Evolutionary conservation across 352 stramenopile genomes (phyloP).

Genomic region (Phytophthora lateralis): DNA sequence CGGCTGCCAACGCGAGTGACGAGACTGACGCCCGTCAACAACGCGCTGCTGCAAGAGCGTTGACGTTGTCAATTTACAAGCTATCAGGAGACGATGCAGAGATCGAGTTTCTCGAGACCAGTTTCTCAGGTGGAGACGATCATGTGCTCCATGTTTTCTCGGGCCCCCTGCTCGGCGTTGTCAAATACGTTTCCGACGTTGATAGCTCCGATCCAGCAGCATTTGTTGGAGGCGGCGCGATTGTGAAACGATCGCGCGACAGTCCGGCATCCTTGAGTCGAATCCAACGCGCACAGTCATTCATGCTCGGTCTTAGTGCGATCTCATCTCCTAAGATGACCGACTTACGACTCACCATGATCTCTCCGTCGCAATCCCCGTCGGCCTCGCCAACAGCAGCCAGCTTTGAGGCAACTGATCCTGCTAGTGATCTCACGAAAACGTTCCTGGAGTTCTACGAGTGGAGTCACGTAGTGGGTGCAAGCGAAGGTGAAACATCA

Average conservation of each 20-base stretch:
- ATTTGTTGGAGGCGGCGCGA: slow-evolving; percentile 16
- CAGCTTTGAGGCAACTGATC: slow-evolving; percentile 18
- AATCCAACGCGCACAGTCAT: slow-evolving; percentile 56
- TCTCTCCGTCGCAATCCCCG: slow-evolving; percentile 29
- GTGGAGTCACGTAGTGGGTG: slow-evolving; percentile 39
- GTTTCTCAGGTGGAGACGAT: slow-evolving; percentile 55
- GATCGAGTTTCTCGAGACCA: slow-evolving; percentile 60
- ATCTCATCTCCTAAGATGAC: slow-evolving; percentile 45
- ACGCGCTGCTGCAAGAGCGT: slow-evolving; percentile 42
- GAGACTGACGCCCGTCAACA: slow-evolving; percentile 41
- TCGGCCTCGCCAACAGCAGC: slow-evolving; percentile 15
- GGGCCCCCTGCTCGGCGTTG: slow-evolving; percentile 66
- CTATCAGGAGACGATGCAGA: slow-evolving; percentile 44
- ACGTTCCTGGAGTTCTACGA: slow-evolving; percentile 80
- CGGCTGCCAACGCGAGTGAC: slow-evolving; percentile 29
- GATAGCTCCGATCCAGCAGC: slow-evolving; percentile 19
- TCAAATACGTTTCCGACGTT: slow-evolving; percentile 50
- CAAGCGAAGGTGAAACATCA: slow-evolving; percentile 17
- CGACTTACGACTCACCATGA: slow-evolving; percentile 33
- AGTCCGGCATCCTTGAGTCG: slow-evolving; percentile 45
- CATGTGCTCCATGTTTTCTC: slow-evolving; percentile 74
- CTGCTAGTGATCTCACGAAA: slow-evolving; percentile 52
- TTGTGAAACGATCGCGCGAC: slow-evolving; percentile 28
- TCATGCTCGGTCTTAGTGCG: slow-evolving; percentile 46
- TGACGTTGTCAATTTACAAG: slow-evolving; percentile 39